phyloP scores from a whole-genome alignment of 2,329 filamentous ascomycete species.

The Ascochyta pisi region DNA sequence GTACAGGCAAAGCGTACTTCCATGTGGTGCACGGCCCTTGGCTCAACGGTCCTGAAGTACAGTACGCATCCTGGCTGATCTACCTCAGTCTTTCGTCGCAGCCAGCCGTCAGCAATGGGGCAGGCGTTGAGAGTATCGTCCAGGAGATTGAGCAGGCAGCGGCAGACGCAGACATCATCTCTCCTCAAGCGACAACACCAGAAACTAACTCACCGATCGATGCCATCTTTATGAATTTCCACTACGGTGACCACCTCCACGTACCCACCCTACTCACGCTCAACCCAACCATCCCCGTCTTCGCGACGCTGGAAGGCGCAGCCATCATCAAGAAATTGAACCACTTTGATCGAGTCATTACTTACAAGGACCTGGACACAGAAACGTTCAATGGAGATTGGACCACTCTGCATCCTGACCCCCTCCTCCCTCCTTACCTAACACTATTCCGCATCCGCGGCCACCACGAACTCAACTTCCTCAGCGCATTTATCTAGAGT shows the following conservation, averaged over 20 bases:
- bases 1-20: slow-evolving; percentile 9
- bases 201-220: background rate
- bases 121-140: background rate
- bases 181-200: background rate
- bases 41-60: slow-evolving; percentile 2
- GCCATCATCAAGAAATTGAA: background rate
- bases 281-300: slow-evolving; percentile 4
- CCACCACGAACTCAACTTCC: slow-evolving; percentile 17
- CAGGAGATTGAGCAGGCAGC: background rate
- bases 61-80: background rate
- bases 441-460: slow-evolving; percentile 12
- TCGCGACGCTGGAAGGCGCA: background rate
- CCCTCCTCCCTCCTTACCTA: slow-evolving; percentile 9
- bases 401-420: background rate
- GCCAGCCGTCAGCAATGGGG: background rate
- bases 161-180: background rate
- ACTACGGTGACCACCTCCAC: slow-evolving; percentile 13
- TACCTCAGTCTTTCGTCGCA: background rate
- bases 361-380: background rate
- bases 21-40: slow-evolving; percentile 12
- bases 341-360: background rate
- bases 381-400: background rate
- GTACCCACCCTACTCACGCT: slow-evolving; percentile 9
- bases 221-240: slow-evolving; percentile 8
- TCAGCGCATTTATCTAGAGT: slow-evolving; percentile 5